phyloP scores from a whole-genome alignment of 2,329 filamentous ascomycete species.

The Peltaster fructicola region DNA sequence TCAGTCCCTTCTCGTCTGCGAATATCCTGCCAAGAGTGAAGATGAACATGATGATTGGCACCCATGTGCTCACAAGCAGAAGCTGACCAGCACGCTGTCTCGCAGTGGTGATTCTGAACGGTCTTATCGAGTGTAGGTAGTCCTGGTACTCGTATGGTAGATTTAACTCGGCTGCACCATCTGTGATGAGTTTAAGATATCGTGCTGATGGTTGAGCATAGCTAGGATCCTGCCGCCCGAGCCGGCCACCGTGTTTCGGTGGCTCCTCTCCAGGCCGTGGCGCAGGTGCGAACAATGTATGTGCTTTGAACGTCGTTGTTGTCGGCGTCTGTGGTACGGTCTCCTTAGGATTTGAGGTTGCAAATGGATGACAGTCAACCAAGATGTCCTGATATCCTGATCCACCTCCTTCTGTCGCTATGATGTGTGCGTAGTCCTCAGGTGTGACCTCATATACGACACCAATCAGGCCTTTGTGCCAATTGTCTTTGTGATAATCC shows the following conservation, averaged over 20 bases:
- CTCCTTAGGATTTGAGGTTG: conserved; percentile 30
- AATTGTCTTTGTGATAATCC: conserved; percentile 39
- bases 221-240: conserved; percentile 44
- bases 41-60: conserved; percentile 38
- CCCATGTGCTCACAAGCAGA: conserved; percentile 43
- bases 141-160: conserved; percentile 61
- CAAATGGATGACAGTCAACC: conserved; percentile 58
- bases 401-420: conserved; percentile 80
- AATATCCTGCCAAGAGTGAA: conserved; percentile 33
- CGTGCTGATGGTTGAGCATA: conserved; percentile 72
- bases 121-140: conserved; percentile 50
- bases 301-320: conserved; percentile 55
- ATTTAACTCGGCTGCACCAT: conserved; percentile 63
- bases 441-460: conserved; percentile 89
- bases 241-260: conserved; percentile 21
- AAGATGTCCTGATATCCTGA: conserved; percentile 68
- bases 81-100: conserved; percentile 49
- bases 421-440: conserved; percentile 66
- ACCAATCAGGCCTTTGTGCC: conserved; percentile 72
- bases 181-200: conserved; percentile 63
- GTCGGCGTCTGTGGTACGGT: conserved; percentile 47
- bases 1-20: conserved; percentile 46
- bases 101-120: conserved; percentile 51
- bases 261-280: conserved; percentile 13
- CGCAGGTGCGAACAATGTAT: conserved; percentile 61